Evolutionary conservation across 169 alveolate species (phyloP).

Genomic region (Plasmodium sp.): DNA sequence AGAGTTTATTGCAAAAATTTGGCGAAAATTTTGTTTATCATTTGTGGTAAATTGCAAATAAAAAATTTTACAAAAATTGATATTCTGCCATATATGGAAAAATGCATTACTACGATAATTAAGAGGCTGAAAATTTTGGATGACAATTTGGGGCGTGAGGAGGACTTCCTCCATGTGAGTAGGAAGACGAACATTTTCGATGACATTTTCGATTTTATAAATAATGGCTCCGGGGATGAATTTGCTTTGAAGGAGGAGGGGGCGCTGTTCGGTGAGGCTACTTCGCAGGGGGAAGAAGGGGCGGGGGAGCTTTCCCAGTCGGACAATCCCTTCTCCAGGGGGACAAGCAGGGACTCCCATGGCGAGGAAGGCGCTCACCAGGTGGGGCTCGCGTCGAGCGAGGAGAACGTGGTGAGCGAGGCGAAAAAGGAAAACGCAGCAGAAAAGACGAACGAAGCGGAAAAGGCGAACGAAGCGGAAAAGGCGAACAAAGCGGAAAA

Average conservation of each 20-base stretch:
- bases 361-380: background rate
- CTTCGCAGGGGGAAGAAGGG: background rate
- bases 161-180: background rate
- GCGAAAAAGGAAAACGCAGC: no score
- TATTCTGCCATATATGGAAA: conserved; percentile 49
- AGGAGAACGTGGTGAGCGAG: no score
- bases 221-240: conserved; percentile 1
- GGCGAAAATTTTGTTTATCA: conserved; percentile 54
- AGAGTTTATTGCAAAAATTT: conserved; percentile 55
- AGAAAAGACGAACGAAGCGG: background rate
- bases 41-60: conserved; percentile 34
- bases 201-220: conserved; percentile 51
- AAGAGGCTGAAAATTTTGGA: conserved; percentile 26
- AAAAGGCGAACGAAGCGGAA: no score
- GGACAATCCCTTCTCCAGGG: background rate
- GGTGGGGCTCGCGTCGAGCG: no score
- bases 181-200: conserved; percentile 25
- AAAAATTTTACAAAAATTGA: conserved; percentile 42
- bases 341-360: background rate
- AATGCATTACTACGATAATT: conserved; percentile 41
- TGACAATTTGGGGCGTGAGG: background rate
- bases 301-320: background rate
- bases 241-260: background rate
- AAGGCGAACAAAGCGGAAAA: no score
- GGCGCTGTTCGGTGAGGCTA: background rate